Base-by-base conservation (phyloP, 495 filamentous ascomycete species). In the Podospora tetraspora region DNA sequence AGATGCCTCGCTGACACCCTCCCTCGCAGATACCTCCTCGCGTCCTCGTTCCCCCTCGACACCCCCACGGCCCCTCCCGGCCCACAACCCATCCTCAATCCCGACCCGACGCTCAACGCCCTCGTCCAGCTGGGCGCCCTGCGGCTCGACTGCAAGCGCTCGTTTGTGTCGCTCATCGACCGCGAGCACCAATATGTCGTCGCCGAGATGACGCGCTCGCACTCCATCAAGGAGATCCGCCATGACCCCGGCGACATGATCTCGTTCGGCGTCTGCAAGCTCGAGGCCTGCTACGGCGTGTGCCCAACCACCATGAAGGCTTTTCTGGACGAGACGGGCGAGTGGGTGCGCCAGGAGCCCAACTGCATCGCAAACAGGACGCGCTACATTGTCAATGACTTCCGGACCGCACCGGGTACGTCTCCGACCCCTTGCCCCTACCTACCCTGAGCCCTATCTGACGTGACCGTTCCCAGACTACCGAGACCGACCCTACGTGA, bases 61-160 rank as follows among this genome's bases (percentile, higher is more conserved):
- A 5, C 69, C 1, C 52, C 64, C 7, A n/a, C 62, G 23, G 62
- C n/a, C 1, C 69, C 68, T 1, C 69, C 68, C 43, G 37, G 57
- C 2, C 30, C 61, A 9, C 63, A 58, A 24, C 57, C 67, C 16
- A 27, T 63, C 34, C 23, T 74, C 61, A 72, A 70, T 27, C n/a
- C 64, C 13, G 82, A 84, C 68, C 72, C 77, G n/a, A 73, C 70
- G 13, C 73, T 84, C 19, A 81, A 80, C 12, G 79, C 81, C 19
- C 81, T 82, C 66, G 76, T 76, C 7, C 81, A 84, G 61, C 75
- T 83, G 10, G 81, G 77, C 24, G 76, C 78, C 23, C 71, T 79
- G 21, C 77, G 80, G 1, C 71, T 83, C 56, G 66, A 76, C 62
- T 74, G 71, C 43, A 74, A 76, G 32, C 73, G 81, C 10, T 77